Evolutionary conservation across 352 stramenopile species (phyloP).

Genomic region (Pythium brassicae): DNA sequence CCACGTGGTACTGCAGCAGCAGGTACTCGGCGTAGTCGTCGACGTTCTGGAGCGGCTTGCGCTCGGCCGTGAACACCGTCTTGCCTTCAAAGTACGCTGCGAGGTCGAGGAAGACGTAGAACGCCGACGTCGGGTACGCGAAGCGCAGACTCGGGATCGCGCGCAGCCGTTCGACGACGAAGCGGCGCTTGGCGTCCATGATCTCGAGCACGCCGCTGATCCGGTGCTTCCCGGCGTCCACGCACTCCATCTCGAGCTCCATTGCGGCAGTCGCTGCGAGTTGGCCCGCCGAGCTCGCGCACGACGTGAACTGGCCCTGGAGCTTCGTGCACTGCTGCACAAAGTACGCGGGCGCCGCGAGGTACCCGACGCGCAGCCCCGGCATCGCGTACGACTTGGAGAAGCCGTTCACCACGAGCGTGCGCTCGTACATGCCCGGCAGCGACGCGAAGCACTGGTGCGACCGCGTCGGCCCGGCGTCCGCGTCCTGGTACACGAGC

Average conservation of each 20-base stretch:
- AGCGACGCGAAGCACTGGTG: conserved; percentile 73
- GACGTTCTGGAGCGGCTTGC: conserved; percentile 27
- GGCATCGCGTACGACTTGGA: conserved; percentile 97
- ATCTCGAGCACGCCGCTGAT: conserved; percentile 48
- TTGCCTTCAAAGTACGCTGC: conserved; percentile 71
- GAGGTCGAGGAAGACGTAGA: conserved; percentile 95
- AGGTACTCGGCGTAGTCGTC: conserved; percentile 91
- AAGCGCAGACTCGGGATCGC: conserved; percentile 83
- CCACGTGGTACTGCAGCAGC: conserved; percentile 87
- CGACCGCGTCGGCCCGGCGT: conserved; percentile 31
- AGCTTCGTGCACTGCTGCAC: conserved; percentile 88
- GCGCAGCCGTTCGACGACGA: conserved; percentile 79
- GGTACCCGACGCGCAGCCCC: conserved; percentile 92
- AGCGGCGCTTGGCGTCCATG: conserved; percentile 88
- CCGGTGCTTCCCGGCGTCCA: conserved; percentile 37
- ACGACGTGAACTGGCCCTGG: conserved; percentile 95
- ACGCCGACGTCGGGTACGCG: conserved; percentile 89
- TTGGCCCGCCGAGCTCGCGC: conserved; percentile 91
- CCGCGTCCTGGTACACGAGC: conserved; percentile 85
- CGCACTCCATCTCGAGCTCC: conserved; percentile 71
- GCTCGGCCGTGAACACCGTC: conserved; percentile 25
- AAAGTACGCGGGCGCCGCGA: conserved; percentile 78
- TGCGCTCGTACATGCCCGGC: conserved; percentile 87
- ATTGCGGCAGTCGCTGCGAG: conserved; percentile 89
- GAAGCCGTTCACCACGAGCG: conserved; percentile 95